Base-by-base conservation (phyloP, 345 rosid species). In the Gossypium turneri region DNA sequence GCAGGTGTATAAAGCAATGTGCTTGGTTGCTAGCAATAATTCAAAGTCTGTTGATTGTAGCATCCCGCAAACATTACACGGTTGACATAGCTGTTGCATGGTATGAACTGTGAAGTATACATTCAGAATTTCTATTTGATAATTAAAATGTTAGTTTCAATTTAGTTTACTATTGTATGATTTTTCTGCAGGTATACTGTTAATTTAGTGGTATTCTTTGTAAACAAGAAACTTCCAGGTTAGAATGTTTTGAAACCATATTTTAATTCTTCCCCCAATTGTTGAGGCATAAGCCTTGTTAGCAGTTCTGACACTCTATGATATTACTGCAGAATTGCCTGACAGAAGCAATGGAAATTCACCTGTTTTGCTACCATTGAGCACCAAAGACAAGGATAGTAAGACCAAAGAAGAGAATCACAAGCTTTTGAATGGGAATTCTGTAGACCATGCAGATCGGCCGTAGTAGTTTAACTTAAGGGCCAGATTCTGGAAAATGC, bases 341-440 rank as follows among this genome's bases (percentile, higher is more conserved):
- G 98, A 95, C 56, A 90, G 98, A 12, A 47, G 13, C 41, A 72
- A 56, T 53, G 86, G 85, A 67, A 67, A 67, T 34, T 77, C 84
- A 29, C 77, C 91, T 7, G 41, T 38, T 68, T 80, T 91, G 71
- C 86, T 95, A 22, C 98, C 99, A 0, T 64, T 93, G 79, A 88
- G 83, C 69, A 73, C 80, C 72, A 84, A 84, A 79, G 89, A 89
- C 78, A 92, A 86, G 76, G 97, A 94, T 50, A 73, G 80, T 34
- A 34, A 34, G 41, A 34, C 41, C 41, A 34, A 34, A 34, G 41
- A 34, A 34, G 41, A 34, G 41, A 90, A 87, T 79, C 94, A 88
- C 88, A 96, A 92, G 89, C 97, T 92, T 63, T 77, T 93, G 84
- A 96, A 96, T 76, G 99, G 98, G 82, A 90, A 90, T 59, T 77